These are phyloP conservation scores for Hanseniaspora lindneri DNA, from an alignment of 805 yeast species.

Conservation along the genomic window DNA sequence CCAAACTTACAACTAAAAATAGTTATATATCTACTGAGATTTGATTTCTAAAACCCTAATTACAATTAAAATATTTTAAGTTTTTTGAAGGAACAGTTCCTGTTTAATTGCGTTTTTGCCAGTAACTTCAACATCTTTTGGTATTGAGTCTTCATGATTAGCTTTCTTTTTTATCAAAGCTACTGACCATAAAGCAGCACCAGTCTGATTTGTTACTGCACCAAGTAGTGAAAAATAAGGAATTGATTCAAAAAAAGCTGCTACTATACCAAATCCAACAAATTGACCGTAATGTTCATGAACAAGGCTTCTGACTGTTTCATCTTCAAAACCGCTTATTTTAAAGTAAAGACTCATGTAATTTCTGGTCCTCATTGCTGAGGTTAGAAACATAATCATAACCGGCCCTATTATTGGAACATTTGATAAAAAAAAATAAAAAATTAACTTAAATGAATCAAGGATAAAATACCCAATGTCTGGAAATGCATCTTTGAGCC, in stretches of 20 bases:
- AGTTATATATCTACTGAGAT: too few species aligned
- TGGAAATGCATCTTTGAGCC: constrained; percentile 20
- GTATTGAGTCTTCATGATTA: too few species aligned
- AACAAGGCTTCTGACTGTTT: constrained; percentile 29
- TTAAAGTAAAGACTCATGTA: constrained; percentile 24
- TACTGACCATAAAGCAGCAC: constrained; percentile 56
- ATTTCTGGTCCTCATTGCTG: constrained; percentile 24
- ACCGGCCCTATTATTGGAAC: constrained; percentile 30
- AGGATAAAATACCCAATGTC: constrained; percentile 14
- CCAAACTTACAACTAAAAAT: too few species aligned
- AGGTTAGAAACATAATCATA: constrained; percentile 22
- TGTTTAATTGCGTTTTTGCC: too few species aligned
- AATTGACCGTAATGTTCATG: constrained; percentile 32
- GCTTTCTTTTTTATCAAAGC: constrained; percentile 28
- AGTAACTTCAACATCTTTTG: too few species aligned
- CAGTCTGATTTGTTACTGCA: constrained; percentile 46
- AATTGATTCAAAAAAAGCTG: constrained; percentile 40
- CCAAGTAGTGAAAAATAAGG: constrained; percentile 46
- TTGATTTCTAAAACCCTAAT: too few species aligned
- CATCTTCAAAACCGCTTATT: constrained; percentile 28
- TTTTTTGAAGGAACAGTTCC: too few species aligned
- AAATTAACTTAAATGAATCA: constrained; percentile 15
- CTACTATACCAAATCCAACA: constrained; percentile 40
- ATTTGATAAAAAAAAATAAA: constrained; percentile 21
- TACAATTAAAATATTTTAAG: too few species aligned